Percentiles rank a stretch among this genome's conserved stretches.
These are phyloP conservation scores for Aspergillus nomiae DNA, from an alignment of 2,329 filamentous ascomycete genomes.

Conservation along the genomic window DNA sequence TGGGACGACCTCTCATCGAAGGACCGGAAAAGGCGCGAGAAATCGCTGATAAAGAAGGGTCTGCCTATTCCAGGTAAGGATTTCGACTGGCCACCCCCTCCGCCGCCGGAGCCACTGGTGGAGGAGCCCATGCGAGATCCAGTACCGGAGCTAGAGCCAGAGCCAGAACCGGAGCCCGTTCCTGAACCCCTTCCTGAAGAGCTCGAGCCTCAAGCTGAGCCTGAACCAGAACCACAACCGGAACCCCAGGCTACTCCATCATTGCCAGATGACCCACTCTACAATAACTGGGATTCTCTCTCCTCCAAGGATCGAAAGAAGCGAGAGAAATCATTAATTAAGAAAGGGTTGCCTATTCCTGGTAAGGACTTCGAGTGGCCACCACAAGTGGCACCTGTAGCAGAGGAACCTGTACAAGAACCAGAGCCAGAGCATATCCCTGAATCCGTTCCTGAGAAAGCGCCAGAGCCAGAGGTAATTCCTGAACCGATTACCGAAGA, in stretches of 20 bases:
- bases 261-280: constrained; percentile 40
- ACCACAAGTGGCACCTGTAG: constrained; percentile 24
- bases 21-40: constrained; percentile 23
- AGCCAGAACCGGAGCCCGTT: constrained; percentile 20
- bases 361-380: constrained; percentile 31
- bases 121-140: constrained; percentile 16
- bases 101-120: constrained; percentile 2
- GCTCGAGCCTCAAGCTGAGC: constrained; percentile 21
- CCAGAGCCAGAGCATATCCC: constrained; percentile 26
- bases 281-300: constrained; percentile 36
- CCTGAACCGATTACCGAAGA: constrained; percentile 25
- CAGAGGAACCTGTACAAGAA: constrained; percentile 16
- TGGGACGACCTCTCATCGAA: constrained; percentile 20
- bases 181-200: constrained; percentile 31
- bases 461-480: not conserved
- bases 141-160: constrained; percentile 27
- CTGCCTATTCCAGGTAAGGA: constrained; percentile 29
- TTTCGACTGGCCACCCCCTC: constrained; percentile 25
- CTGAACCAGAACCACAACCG: constrained; percentile 24
- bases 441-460: constrained; percentile 28
- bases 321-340: constrained; percentile 35
- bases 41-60: constrained; percentile 17
- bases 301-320: constrained; percentile 50
- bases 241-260: constrained; percentile 25
- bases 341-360: constrained; percentile 33